Conservation (phyloP, 2,329 filamentous ascomycete genomes). For the Beauveria brongniartii region DNA sequence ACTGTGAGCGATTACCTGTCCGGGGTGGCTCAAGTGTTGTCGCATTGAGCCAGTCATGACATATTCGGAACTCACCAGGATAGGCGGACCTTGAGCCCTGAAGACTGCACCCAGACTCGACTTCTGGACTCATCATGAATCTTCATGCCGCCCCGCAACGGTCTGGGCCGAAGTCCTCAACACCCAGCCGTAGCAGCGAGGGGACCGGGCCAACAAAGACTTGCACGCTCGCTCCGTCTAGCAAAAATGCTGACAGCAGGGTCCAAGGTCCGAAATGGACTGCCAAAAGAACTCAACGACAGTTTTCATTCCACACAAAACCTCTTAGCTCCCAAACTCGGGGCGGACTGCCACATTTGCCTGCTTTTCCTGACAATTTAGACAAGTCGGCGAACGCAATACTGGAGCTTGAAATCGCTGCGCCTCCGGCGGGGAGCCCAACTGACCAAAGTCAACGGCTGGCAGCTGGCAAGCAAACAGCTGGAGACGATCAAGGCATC, state of each 20-base stretch:
- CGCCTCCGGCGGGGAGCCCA: background rate
- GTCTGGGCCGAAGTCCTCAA: background rate
- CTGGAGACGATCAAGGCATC: background rate
- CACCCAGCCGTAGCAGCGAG: background rate
- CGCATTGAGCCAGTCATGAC: background rate
- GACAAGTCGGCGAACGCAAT: background rate
- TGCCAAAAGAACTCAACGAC: background rate
- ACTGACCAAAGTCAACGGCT: background rate
- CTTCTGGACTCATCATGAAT: background rate
- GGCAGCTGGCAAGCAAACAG: background rate
- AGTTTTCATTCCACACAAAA: background rate
- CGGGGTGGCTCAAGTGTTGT: background rate
- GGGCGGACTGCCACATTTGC: background rate
- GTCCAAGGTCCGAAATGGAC: background rate
- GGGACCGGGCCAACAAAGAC: background rate
- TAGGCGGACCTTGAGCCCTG: background rate
- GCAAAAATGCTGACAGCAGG: background rate
- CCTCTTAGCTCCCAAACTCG: background rate
- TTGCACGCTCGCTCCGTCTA: background rate
- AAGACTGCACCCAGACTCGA: background rate
- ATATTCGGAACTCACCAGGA: background rate
- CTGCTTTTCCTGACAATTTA: background rate
- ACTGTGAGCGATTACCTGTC: background rate
- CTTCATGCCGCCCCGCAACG: background rate
- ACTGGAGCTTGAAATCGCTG: background rate